These are phyloP conservation scores for Polytrichum formosum DNA, from an alignment of 225 moss, liverwort and hornwort species.

Conservation along the genomic window DNA sequence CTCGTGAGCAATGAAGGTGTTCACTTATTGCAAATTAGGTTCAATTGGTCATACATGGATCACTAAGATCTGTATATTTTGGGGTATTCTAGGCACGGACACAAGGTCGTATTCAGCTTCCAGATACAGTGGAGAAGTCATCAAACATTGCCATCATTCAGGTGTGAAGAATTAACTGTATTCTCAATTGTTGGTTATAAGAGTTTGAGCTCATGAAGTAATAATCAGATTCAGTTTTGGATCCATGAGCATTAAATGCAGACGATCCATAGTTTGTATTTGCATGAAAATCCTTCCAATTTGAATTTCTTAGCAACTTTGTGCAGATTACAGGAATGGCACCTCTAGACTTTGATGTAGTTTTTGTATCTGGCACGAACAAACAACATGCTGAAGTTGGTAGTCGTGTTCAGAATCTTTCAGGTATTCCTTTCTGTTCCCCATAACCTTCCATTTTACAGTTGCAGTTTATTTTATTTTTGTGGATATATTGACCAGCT, in stretches of 20 bases:
- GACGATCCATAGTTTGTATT: no score
- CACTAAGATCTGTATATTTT: not conserved
- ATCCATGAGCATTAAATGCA: no score
- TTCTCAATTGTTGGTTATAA: no score
- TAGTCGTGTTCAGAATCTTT: constrained; percentile 56
- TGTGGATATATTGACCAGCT: no score
- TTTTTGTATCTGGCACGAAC: constrained; percentile 77
- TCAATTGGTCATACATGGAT: no score
- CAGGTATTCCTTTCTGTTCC: constrained; percentile 39
- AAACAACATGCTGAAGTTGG: constrained; percentile 27
- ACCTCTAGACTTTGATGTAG: constrained; percentile 72
- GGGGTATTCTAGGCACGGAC: constrained; percentile 41
- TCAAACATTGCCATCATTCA: constrained; percentile 85
- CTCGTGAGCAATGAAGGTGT: no score
- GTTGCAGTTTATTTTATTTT: not conserved
- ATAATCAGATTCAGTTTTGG: no score
- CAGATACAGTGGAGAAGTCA: constrained; percentile 62
- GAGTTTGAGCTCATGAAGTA: no score
- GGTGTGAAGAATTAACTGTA: constrained; percentile 22
- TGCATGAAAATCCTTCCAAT: no score
- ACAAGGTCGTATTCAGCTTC: constrained; percentile 59
- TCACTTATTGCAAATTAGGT: no score
- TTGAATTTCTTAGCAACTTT: constrained; percentile 1
- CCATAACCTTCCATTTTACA: not conserved
- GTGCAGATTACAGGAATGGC: constrained; percentile 66